phyloP scores from a whole-genome alignment of 106 monocot species.

The Chionographis japonica region DNA sequence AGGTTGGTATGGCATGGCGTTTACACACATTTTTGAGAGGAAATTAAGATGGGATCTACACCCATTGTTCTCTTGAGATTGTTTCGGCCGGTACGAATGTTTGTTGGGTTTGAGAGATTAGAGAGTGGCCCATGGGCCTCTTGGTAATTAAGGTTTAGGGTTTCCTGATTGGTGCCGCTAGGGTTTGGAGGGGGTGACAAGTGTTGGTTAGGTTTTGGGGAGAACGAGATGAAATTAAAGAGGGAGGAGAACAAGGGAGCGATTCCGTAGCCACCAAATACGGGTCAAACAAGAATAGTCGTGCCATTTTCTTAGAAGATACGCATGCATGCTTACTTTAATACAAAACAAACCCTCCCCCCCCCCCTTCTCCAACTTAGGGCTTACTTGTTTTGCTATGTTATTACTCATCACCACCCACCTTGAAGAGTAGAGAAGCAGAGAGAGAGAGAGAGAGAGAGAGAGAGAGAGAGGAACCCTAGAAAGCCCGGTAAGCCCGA shows the following conservation, averaged over 20 bases:
- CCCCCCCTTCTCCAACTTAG: neutral
- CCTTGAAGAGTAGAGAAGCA: neutral
- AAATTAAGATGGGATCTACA: too few relatives aligned
- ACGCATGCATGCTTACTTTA: neutral
- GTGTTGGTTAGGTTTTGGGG: neutral
- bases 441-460: too few relatives aligned
- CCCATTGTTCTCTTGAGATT: too few relatives aligned
- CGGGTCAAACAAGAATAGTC: constrained; percentile 25
- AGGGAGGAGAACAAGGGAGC: constrained; percentile 9
- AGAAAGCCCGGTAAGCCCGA: neutral
- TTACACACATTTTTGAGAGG: too few relatives aligned
- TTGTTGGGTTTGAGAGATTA: neutral
- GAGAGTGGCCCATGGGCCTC: neutral
- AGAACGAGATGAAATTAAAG: neutral
- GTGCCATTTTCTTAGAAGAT: constrained; percentile 14
- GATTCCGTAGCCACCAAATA: constrained; percentile 13
- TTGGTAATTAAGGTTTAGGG: neutral
- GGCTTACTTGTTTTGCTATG: neutral
- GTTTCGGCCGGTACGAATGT: neutral
- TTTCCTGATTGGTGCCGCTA: too few relatives aligned
- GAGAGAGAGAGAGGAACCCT: neutral
- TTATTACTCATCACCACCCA: neutral
- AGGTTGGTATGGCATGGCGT: too few relatives aligned
- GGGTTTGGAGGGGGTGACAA: neutral
- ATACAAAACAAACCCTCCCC: neutral